Evolutionary conservation across 2,329 filamentous ascomycete species (phyloP).

Genomic region (Pleurostoma richardsiae): DNA sequence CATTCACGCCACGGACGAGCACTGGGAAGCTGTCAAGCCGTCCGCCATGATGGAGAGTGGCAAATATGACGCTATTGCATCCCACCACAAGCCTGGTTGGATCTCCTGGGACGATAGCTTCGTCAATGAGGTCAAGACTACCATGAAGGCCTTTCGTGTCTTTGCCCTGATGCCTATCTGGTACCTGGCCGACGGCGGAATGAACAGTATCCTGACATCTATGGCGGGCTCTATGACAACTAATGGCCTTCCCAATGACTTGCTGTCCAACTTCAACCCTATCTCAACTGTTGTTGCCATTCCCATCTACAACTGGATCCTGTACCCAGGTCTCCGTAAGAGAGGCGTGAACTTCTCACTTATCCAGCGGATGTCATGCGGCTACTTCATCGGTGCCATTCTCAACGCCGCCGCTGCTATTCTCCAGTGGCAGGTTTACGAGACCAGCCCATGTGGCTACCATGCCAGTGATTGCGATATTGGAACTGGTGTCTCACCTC

Average conservation of each 20-base stretch:
- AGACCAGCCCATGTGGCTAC: slow-evolving; percentile 8
- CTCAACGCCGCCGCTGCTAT: slow-evolving; percentile 8
- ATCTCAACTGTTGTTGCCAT: slow-evolving; percentile 64
- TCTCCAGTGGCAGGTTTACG: slow-evolving; percentile 10
- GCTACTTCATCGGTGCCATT: slow-evolving; percentile 39
- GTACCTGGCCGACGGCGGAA: slow-evolving; percentile 63
- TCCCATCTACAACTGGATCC: slow-evolving; percentile 51
- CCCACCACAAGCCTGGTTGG: slow-evolving; percentile 22
- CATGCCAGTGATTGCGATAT: slow-evolving; percentile 3
- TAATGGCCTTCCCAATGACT: slow-evolving; percentile 64
- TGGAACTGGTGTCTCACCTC: neutral
- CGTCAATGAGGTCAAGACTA: slow-evolving; percentile 66
- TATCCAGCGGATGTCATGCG: slow-evolving; percentile 60
- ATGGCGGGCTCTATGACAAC: slow-evolving; percentile 46
- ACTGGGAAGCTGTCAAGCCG: slow-evolving; percentile 59
- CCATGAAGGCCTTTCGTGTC: slow-evolving; percentile 63
- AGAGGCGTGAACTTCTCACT: slow-evolving; percentile 56
- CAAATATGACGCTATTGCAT: slow-evolving; percentile 20
- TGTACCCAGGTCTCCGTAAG: slow-evolving; percentile 58
- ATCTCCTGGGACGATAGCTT: slow-evolving; percentile 65
- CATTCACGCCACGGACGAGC: slow-evolving; percentile 34
- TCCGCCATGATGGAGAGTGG: slow-evolving; percentile 47
- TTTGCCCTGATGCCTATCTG: slow-evolving; percentile 61
- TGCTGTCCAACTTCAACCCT: slow-evolving; percentile 65
- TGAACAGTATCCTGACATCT: neutral